Conservation (phyloP, 768 basidiomycete genomes). For the Tephrocybe rancida region DNA sequence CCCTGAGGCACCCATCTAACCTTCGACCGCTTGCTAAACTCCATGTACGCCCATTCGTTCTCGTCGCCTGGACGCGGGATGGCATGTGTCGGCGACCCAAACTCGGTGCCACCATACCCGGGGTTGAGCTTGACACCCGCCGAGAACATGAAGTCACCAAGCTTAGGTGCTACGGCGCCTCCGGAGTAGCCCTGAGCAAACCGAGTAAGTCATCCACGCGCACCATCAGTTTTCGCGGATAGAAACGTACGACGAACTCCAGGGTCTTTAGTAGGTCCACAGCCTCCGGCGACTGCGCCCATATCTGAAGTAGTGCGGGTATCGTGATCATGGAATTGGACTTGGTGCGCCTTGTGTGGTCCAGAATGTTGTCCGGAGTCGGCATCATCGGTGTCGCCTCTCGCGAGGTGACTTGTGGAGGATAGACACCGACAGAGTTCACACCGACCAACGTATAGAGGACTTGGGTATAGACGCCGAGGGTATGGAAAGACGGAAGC, state of each 20-base stretch:
- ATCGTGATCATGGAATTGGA: slow-evolving; percentile 34
- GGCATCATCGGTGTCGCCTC: slow-evolving; percentile 36
- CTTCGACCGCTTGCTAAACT: slow-evolving; percentile 12
- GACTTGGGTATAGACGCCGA: slow-evolving; percentile 22
- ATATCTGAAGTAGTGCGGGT: slow-evolving; percentile 40
- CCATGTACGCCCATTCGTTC: slow-evolving; percentile 22
- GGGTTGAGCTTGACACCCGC: slow-evolving; percentile 13
- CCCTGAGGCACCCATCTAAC: slow-evolving; percentile 31
- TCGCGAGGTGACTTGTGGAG: slow-evolving; percentile 16
- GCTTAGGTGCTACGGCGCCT: slow-evolving; percentile 12
- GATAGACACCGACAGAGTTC: slow-evolving; percentile 19
- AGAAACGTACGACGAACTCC: slow-evolving; percentile 9
- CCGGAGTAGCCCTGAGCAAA: slow-evolving; percentile 14
- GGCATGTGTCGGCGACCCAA: slow-evolving; percentile 12
- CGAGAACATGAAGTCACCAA: slow-evolving; percentile 10
- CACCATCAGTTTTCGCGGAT: background rate
- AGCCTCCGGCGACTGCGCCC: slow-evolving; percentile 29
- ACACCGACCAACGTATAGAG: slow-evolving; percentile 18
- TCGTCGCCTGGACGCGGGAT: slow-evolving; percentile 14
- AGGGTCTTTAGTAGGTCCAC: slow-evolving; percentile 18
- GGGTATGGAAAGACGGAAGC: slow-evolving; percentile 33
- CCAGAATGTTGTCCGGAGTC: slow-evolving; percentile 40
- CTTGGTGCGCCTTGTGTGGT: slow-evolving; percentile 29
- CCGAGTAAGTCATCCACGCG: too few species aligned
- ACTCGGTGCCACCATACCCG: slow-evolving; percentile 19